Conservation (phyloP, 176 grass and related monocot species). For the Ananas comosus region DNA sequence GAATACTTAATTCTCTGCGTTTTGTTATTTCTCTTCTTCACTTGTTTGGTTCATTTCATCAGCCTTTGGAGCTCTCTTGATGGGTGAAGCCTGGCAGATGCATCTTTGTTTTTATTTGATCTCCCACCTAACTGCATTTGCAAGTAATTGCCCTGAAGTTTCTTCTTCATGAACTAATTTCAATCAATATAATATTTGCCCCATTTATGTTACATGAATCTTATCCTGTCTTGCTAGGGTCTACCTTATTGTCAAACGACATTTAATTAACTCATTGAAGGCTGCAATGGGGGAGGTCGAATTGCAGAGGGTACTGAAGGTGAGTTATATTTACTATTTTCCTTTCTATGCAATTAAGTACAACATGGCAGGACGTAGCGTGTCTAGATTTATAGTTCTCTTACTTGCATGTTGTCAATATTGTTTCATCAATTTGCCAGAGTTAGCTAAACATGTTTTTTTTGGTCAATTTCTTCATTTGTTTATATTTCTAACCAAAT, state of each 20-base stretch:
- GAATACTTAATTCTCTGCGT: too few relatives aligned
- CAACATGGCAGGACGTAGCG: slow-evolving; percentile 13
- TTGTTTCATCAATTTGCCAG: not conserved
- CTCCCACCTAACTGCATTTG: not conserved
- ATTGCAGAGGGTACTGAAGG: slow-evolving; percentile 32
- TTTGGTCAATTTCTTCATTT: not conserved
- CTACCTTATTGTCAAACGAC: not conserved
- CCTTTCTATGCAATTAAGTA: slow-evolving; percentile 11
- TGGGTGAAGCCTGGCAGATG: not conserved
- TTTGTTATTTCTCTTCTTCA: too few relatives aligned
- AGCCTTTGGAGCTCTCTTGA: not conserved
- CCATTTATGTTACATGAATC: not conserved
- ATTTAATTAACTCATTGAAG: slow-evolving; percentile 22
- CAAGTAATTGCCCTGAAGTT: not conserved
- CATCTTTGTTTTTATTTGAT: not conserved
- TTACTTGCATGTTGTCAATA: not conserved
- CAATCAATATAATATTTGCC: not conserved
- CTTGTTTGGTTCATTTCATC: too few relatives aligned
- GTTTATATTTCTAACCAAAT: not conserved
- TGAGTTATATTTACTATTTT: slow-evolving; percentile 31
- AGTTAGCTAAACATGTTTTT: not conserved
- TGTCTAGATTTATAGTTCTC: not conserved
- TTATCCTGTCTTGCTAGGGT: not conserved
- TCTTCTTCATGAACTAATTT: not conserved
- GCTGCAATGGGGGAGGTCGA: slow-evolving; percentile 46